These are phyloP conservation scores for Fagopyrum tataricum DNA, from an alignment of 148 eudicot genomes.

Conservation along the genomic window DNA sequence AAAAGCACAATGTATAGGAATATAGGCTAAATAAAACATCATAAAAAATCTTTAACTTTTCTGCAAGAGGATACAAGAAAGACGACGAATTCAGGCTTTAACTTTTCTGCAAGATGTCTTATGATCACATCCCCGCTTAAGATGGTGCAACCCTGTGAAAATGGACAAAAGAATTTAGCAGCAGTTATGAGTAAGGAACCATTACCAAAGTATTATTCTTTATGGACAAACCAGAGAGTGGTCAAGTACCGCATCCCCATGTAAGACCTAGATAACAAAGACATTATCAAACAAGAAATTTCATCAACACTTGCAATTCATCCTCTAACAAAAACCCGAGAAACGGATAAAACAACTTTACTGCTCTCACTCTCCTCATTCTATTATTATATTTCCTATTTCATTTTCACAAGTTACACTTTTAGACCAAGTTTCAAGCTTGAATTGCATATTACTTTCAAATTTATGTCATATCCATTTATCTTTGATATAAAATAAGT, in stretches of 20 bases:
- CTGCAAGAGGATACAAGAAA: conserved; percentile 81
- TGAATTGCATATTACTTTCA: not conserved
- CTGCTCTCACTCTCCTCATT: not conserved
- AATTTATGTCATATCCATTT: not conserved
- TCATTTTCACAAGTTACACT: not conserved
- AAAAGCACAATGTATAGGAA: conserved; percentile 32
- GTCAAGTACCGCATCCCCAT: conserved; percentile 96
- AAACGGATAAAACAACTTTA: not conserved
- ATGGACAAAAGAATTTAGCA: conserved; percentile 10
- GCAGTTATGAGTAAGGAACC: not conserved
- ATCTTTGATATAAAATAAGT: not conserved
- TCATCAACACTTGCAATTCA: not conserved
- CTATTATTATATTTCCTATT: not conserved
- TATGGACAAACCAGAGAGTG: conserved; percentile 46
- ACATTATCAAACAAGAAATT: not conserved
- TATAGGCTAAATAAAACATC: not conserved
- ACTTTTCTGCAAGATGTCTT: conserved; percentile 64
- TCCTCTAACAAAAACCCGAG: not conserved
- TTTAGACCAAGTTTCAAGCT: not conserved
- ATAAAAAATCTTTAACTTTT: no score
- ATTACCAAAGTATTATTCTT: not conserved
- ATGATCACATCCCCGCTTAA: conserved; percentile 96
- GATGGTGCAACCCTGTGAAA: conserved; percentile 79
- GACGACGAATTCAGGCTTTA: conserved; percentile 80
- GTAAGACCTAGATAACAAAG: conserved; percentile 56